A percentile compares a stretch with the other conserved stretches of the same genome.
Conservation (phyloP, 1,284 basidiomycete genomes). For the Leccinum solheimii region DNA sequence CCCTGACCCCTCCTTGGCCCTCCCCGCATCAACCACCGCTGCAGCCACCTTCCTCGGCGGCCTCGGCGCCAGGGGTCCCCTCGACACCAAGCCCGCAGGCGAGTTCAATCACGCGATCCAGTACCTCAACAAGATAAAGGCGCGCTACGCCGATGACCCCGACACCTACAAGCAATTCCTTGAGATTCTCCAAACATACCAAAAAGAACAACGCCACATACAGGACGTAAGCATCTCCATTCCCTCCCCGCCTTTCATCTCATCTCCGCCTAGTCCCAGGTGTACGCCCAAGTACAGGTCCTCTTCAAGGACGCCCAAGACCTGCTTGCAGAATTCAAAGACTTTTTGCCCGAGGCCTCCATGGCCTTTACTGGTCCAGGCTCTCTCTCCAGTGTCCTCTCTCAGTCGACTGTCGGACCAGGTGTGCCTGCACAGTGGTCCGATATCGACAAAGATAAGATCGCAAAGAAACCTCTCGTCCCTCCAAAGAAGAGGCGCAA, state of each 20-base stretch:
- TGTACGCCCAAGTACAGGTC: slow-evolving; percentile 89
- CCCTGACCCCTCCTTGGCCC: slow-evolving; percentile 45
- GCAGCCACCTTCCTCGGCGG: slow-evolving; percentile 63
- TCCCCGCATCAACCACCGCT: slow-evolving; percentile 43
- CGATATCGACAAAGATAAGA: slow-evolving; percentile 46
- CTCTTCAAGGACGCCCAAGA: slow-evolving; percentile 94
- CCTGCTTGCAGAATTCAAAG: slow-evolving; percentile 93
- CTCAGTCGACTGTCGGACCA: slow-evolving; percentile 42
- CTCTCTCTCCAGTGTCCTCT: slow-evolving; percentile 43
- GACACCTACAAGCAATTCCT: slow-evolving; percentile 98
- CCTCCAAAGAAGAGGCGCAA: slow-evolving; percentile 49
- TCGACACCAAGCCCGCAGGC: slow-evolving; percentile 49
- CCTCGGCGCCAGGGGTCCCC: slow-evolving; percentile 46
- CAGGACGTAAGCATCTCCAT: slow-evolving; percentile 69
- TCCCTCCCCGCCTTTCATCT: neutral
- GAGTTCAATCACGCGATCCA: slow-evolving; percentile 99
- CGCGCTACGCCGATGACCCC: slow-evolving; percentile 86
- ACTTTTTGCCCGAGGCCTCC: slow-evolving; percentile 83
- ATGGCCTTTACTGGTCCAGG: slow-evolving; percentile 39
- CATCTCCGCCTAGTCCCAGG: slow-evolving; percentile 55
- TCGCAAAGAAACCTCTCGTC: slow-evolving; percentile 43
- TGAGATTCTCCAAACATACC: slow-evolving; percentile 97
- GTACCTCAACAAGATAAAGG: slow-evolving; percentile 99
- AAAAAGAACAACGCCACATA: slow-evolving; percentile 88
- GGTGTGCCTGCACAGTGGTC: slow-evolving; percentile 40